Evolutionary conservation across 1,284 basidiomycete genomes (phyloP).

Genomic region (Cystobasidiaceae sp.): DNA sequence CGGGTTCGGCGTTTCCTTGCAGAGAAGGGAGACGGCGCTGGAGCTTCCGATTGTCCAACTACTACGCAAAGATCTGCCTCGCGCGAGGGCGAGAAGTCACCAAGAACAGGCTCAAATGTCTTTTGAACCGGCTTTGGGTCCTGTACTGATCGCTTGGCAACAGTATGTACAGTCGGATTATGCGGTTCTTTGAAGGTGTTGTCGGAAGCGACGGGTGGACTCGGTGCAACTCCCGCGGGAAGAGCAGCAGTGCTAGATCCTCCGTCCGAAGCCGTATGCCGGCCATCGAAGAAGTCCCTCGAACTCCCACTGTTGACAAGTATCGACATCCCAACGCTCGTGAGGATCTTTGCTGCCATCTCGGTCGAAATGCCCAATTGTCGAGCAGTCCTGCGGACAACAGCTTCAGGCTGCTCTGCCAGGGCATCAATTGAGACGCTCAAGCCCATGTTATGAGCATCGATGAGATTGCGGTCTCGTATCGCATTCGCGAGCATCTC

Average conservation of each 20-base stretch:
- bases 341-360: slow-evolving; percentile 27
- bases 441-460: slow-evolving; percentile 30
- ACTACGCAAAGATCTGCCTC: slow-evolving; percentile 30
- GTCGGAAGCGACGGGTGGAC: too few species aligned
- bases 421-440: slow-evolving; percentile 27
- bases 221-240: too few species aligned
- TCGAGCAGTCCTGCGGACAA: slow-evolving; percentile 19
- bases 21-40: slow-evolving; percentile 29
- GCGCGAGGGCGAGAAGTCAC: slow-evolving; percentile 19
- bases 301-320: too few species aligned
- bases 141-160: too few species aligned
- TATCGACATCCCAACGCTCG: slow-evolving; percentile 28
- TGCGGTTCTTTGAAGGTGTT: too few species aligned
- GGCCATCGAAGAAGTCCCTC: too few species aligned
- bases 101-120: slow-evolving; percentile 12
- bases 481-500: slow-evolving; percentile 13
- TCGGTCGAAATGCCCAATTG: slow-evolving; percentile 12
- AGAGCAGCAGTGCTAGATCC: too few species aligned
- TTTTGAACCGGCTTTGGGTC: background rate
- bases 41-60: slow-evolving; percentile 9
- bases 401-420: slow-evolving; percentile 28
- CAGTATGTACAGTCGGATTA: too few species aligned
- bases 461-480: slow-evolving; percentile 19
- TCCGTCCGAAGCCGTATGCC: too few species aligned
- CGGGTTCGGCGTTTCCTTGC: slow-evolving; percentile 12